Conservation (phyloP, 1,284 basidiomycete genomes). For the Lignosus rhinocerotis region DNA sequence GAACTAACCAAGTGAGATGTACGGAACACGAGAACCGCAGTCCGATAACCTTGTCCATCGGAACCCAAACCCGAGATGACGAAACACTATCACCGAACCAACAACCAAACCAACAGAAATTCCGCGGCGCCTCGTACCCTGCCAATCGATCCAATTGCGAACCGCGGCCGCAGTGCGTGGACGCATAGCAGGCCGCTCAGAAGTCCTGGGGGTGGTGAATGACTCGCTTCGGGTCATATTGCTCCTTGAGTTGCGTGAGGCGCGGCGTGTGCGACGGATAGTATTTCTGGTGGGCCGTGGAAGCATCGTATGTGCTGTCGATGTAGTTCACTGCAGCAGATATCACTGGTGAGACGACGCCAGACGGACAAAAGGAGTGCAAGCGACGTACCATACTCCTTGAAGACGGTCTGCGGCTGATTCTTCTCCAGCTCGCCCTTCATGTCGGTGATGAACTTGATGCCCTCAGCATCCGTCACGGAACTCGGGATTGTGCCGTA, state of each 20-base stretch:
- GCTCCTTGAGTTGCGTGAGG: conserved; percentile 5
- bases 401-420: not conserved
- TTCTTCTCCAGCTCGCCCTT: not conserved
- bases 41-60: no score
- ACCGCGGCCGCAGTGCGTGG: no score
- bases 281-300: conserved; percentile 4
- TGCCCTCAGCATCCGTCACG: not conserved
- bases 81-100: no score
- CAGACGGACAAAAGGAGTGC: no score
- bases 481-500: not conserved
- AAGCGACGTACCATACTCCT: not conserved
- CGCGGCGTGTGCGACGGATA: conserved; percentile 5
- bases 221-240: conserved; percentile 7
- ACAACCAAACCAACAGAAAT: no score
- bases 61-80: no score
- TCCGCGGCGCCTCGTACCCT: no score
- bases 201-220: conserved; percentile 5
- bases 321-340: conserved; percentile 6
- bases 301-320: conserved; percentile 5
- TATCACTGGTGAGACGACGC: not conserved
- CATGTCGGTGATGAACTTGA: not conserved
- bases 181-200: no score
- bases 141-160: no score
- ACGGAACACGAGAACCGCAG: no score
- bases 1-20: no score